phyloP scores from a whole-genome alignment of 768 basidiomycete species.

The Macrolepiota fuliginosa region DNA sequence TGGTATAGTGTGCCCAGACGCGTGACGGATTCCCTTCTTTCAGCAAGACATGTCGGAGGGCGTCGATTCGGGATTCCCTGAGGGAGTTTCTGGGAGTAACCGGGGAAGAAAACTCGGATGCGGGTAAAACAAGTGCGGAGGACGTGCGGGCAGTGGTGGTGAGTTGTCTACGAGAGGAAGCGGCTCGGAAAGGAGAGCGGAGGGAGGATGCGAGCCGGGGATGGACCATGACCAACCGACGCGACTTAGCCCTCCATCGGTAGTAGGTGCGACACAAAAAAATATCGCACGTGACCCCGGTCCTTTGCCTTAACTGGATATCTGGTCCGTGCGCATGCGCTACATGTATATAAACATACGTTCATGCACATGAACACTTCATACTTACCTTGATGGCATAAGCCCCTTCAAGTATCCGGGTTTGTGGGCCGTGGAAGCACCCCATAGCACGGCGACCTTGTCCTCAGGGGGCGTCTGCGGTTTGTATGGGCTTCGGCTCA shows the following conservation, averaged over 20 bases:
- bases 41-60: constrained; percentile 31
- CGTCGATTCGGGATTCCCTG: constrained; percentile 7
- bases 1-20: constrained; percentile 67
- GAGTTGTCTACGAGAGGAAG: not conserved
- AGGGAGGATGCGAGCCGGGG: constrained; percentile 5
- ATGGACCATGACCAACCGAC: constrained; percentile 15
- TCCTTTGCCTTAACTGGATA: not conserved
- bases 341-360: not conserved
- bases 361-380: not conserved
- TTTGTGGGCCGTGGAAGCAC: constrained; percentile 13
- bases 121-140: not conserved
- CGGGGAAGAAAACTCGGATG: not conserved
- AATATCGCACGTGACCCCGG: constrained; percentile 2
- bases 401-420: constrained; percentile 16
- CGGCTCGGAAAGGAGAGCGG: constrained; percentile 4
- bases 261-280: not conserved
- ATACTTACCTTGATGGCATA: constrained; percentile 20
- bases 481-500: constrained; percentile 69
- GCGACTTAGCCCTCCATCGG: not conserved
- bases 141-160: not conserved
- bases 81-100: not conserved
- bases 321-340: constrained; percentile 10
- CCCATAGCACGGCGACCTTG: constrained; percentile 20
- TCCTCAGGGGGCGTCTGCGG: constrained; percentile 26
- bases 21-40: constrained; percentile 38